These are phyloP conservation scores for Populus alba DNA, from an alignment of 345 rosid species.

Conservation along the genomic window DNA sequence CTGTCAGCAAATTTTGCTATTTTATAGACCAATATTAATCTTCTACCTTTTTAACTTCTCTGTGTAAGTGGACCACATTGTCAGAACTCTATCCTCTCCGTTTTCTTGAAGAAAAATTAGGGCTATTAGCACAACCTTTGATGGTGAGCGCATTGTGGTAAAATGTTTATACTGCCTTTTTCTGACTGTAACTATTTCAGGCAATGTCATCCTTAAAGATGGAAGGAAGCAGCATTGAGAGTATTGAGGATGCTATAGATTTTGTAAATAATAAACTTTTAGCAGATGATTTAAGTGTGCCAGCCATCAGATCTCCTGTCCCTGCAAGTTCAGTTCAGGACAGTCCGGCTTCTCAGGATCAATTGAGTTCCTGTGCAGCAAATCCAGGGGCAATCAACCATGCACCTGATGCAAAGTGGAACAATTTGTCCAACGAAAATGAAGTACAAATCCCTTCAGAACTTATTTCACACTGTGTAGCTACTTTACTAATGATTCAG, in stretches of 20 bases:
- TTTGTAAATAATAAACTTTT: conserved; percentile 57
- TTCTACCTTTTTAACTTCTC: background rate
- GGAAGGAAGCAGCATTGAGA: conserved; percentile 38
- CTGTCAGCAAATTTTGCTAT: background rate
- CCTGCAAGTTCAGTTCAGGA: conserved; percentile 32
- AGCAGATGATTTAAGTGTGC: conserved; percentile 26
- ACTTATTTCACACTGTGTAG: conserved; percentile 61
- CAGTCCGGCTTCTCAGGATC: conserved; percentile 38
- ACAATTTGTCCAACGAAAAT: conserved; percentile 30
- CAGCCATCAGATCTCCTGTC: conserved; percentile 19
- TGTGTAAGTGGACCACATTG: background rate
- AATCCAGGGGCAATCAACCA: conserved; percentile 30
- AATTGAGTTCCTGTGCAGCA: conserved; percentile 27
- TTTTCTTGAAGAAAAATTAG: background rate
- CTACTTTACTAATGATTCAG: conserved; percentile 80
- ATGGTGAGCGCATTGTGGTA: background rate
- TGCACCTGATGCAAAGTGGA: conserved; percentile 33
- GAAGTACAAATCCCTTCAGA: conserved; percentile 55
- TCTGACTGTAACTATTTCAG: conserved; percentile 37
- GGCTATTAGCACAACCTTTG: background rate
- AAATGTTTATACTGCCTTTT: background rate
- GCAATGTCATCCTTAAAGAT: conserved; percentile 48
- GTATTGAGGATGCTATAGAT: conserved; percentile 61
- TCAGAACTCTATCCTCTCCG: background rate
- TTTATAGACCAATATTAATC: background rate